These are phyloP conservation scores for Beta lomatogona DNA, from an alignment of 179 eudicot species.

Conservation along the genomic window DNA sequence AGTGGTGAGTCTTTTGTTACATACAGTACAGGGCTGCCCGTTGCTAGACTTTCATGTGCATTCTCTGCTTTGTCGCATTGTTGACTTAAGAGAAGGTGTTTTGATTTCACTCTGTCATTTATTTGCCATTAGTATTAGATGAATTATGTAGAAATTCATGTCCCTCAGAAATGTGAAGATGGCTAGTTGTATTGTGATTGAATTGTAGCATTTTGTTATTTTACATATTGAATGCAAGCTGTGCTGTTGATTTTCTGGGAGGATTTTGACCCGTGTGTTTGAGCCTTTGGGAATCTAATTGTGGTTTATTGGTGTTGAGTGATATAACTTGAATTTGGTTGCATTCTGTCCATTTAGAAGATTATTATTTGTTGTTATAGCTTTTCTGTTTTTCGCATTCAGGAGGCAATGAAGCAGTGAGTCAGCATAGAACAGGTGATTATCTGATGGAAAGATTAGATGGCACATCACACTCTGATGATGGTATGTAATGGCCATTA, in stretches of 20 bases:
- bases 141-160: too few species aligned
- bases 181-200: neutral
- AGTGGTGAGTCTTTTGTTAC: slow-evolving; percentile 56
- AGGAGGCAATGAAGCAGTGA: slow-evolving; percentile 61
- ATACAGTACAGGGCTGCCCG: neutral
- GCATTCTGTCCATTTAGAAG: neutral
- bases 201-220: neutral
- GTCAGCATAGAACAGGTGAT: slow-evolving; percentile 43
- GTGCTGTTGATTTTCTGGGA: neutral
- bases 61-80: neutral
- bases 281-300: neutral
- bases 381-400: slow-evolving; percentile 19
- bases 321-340: neutral
- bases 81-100: neutral
- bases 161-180: neutral
- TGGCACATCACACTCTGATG: slow-evolving; percentile 41
- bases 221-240: neutral
- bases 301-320: neutral
- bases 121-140: neutral
- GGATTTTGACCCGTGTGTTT: neutral
- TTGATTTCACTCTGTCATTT: neutral
- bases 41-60: neutral
- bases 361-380: neutral
- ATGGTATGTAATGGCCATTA: slow-evolving; percentile 28
- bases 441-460: slow-evolving; percentile 28